These are phyloP conservation scores for grape (Vitis vinifera) DNA, from an alignment of 164 flowering plant species.

Conservation along the genomic window ASM3070453v1 NC_081816.1:2569001-2569500, in stretches of 20 bases:
- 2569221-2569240: conserved; percentile 63
- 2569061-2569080: conserved; percentile 84
- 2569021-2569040: conserved; percentile 40
- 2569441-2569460: conserved; percentile 99
- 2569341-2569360: conserved; percentile 97
- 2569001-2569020: conserved; percentile 29
- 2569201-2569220: conserved; percentile 92
- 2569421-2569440: conserved; percentile 98
- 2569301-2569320: conserved; percentile 86
- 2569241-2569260: conserved; percentile 74
- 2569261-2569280: conserved; percentile 78
- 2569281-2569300: conserved; percentile 96
- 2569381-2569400: conserved; percentile 88
- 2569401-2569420: conserved; percentile 87
- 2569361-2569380: conserved; percentile 97
- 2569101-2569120: conserved; percentile 97
- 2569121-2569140: conserved; percentile 80
- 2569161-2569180: conserved; percentile 86
- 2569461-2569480: conserved; percentile 97
- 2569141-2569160: conserved; percentile 91
- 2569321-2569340: conserved; percentile 80
- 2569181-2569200: conserved; percentile 86
- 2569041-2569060: conserved; percentile 59
- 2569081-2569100: conserved; percentile 95
- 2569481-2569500: conserved; percentile 99